Base-by-base conservation (phyloP, 768 basidiomycete species). In the Favolaschia claudopus region DNA sequence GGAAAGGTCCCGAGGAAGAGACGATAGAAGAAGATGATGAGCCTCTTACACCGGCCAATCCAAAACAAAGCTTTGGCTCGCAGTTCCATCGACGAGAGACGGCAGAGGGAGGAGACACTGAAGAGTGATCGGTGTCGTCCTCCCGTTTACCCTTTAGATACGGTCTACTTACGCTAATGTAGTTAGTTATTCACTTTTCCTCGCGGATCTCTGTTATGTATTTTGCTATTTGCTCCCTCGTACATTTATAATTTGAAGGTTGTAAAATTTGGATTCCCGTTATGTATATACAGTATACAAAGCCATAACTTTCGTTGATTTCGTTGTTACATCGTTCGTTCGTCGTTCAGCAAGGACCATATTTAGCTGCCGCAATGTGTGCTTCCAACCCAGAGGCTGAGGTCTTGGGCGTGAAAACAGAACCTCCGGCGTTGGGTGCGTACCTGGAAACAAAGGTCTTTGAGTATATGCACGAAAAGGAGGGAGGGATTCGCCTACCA, bases 1-100 rank as follows among this genome's bases (percentile, higher is more conserved):
- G 80, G 67, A 80, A 74, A 54, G 77, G 76, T 25, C 71, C 73
- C 7, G 69, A 71, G 25, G 76, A 79, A 63, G 84, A 78, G 65
- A 83, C 80, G 60, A 82, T 83, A 45, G 67, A 75, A 20, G 84
- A 85, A 60, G 70, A 69, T 42, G 82, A 82, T 6, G 85, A 81
- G 54, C 77, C 74, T 34, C 54, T 72, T 45, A 73, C 70, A 19
- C 42, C 70, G 28, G 60, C 62, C 31, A 58, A 45, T 17, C n/a
- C n/a, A n/a, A n/a, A n/a, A n/a, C 63, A 57, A 25, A 42, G 36
- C 13, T 62, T 52, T 38, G 53, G 38, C 9, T 69, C 70, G 22
- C 73, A 66, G 34, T 54, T 69, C 34, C 82, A 83, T 63, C 77
- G 79, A 37, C 72, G 82, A 52, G 82, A 83, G 69, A 70, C 65